These are phyloP conservation scores for Cutaneotrichosporon curvatum DNA, from an alignment of 1,284 basidiomycete genomes.

Conservation along the genomic window DNA sequence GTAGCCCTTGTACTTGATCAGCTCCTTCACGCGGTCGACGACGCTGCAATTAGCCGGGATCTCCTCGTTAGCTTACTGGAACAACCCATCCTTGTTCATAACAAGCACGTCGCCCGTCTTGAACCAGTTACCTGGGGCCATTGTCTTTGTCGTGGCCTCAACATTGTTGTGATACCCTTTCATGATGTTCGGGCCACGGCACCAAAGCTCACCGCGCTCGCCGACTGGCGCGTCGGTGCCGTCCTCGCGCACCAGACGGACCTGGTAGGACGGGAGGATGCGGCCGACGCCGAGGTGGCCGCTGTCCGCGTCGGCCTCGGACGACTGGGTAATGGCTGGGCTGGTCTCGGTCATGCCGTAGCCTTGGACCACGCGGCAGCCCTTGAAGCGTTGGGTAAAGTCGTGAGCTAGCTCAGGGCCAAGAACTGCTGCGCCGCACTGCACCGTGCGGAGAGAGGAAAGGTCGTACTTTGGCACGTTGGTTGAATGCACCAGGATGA, in stretches of 20 bases:
- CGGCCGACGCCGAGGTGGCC: slow-evolving; percentile 51
- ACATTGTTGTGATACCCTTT: slow-evolving; percentile 9
- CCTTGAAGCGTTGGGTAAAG: slow-evolving; percentile 16
- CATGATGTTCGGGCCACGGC: slow-evolving; percentile 61
- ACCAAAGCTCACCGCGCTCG: slow-evolving; percentile 69
- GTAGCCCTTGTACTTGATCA: slow-evolving; percentile 64
- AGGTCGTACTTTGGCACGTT: slow-evolving; percentile 64
- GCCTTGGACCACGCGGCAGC: slow-evolving; percentile 34
- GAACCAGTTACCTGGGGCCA: slow-evolving; percentile 57
- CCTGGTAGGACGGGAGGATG: slow-evolving; percentile 69
- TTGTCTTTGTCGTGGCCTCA: slow-evolving; percentile 2
- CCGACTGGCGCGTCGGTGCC: slow-evolving; percentile 49
- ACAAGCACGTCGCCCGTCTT: slow-evolving; percentile 72
- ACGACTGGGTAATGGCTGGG: slow-evolving; percentile 38
- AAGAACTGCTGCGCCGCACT: slow-evolving; percentile 77
- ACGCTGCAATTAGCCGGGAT: slow-evolving; percentile 26
- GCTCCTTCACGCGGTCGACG: slow-evolving; percentile 57
- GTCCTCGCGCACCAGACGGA: slow-evolving; percentile 55
- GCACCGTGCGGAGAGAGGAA: slow-evolving; percentile 55
- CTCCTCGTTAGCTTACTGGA: slow-evolving; percentile 44
- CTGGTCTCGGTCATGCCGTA: slow-evolving; percentile 49
- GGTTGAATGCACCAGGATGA: slow-evolving; percentile 49
- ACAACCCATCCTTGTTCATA: slow-evolving; percentile 56
- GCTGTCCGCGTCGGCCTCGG: slow-evolving; percentile 16
- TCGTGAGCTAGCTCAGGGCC: slow-evolving; percentile 44